phyloP scores from a whole-genome alignment of 169 alveolate species.

The Plasmodium berghei region DNA sequence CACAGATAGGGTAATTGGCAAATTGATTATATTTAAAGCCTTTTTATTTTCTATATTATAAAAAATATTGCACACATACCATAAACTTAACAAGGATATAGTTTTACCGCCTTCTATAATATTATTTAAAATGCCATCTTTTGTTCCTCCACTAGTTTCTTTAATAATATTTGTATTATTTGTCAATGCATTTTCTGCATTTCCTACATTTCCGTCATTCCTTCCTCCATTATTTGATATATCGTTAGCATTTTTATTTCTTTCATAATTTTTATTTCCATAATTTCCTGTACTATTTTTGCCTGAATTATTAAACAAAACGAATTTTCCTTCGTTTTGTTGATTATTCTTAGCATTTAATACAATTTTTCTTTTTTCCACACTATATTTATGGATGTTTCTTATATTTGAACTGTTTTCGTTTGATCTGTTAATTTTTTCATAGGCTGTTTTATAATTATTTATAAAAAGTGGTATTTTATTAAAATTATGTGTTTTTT shows the following conservation, averaged over 20 bases:
- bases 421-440: constrained; percentile 15
- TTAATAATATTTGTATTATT: constrained; percentile 7
- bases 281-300: constrained; percentile 13
- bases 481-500: neutral
- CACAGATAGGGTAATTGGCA: constrained; percentile 83
- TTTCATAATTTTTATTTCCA: constrained; percentile 6
- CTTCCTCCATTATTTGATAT: constrained; percentile 16
- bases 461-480: constrained; percentile 22
- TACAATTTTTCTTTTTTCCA: constrained; percentile 3
- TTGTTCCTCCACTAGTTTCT: neutral
- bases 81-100: constrained; percentile 60
- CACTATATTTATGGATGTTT: constrained; percentile 14
- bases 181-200: neutral
- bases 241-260: constrained; percentile 42
- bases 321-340: constrained; percentile 17
- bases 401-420: constrained; percentile 6
- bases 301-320: constrained; percentile 33
- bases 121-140: constrained; percentile 35
- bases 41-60: constrained; percentile 85
- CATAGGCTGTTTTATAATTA: constrained; percentile 57
- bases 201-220: neutral
- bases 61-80: constrained; percentile 84
- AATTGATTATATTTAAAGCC: constrained; percentile 81
- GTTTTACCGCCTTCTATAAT: constrained; percentile 70
- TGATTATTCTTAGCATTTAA: constrained; percentile 15